Evolutionary conservation across 768 basidiomycete genomes (phyloP).

Genomic region (Phallus indusiatus): DNA sequence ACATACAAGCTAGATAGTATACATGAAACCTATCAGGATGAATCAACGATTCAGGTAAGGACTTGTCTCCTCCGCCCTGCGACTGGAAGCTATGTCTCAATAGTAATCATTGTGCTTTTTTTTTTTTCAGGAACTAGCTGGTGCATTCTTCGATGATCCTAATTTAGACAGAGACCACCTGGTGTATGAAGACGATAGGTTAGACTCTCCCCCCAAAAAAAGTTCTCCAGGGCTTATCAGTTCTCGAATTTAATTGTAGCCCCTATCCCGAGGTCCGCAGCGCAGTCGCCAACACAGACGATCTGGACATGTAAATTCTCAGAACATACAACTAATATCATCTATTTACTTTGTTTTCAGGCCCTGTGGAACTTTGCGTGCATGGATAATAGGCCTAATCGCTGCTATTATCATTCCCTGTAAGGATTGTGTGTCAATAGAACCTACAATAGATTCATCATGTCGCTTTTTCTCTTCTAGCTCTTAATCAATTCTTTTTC

Average conservation of each 20-base stretch:
- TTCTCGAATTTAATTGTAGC: constrained; percentile 14
- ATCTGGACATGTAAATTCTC: constrained; percentile 25
- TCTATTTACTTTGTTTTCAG: background rate
- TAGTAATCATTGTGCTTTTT: background rate
- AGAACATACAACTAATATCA: constrained; percentile 11
- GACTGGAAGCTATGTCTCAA: background rate
- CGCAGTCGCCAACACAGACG: constrained; percentile 40
- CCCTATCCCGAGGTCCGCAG: constrained; percentile 48
- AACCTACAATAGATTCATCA: background rate
- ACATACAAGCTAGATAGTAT: too few species aligned
- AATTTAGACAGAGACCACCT: constrained; percentile 24
- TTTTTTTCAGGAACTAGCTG: background rate
- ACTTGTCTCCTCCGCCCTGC: too few species aligned
- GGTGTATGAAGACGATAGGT: constrained; percentile 13
- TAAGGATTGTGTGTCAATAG: background rate
- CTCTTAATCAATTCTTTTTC: constrained; percentile 13
- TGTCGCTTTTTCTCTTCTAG: background rate
- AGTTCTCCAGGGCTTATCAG: background rate
- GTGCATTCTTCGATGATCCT: constrained; percentile 24
- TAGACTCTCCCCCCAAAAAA: background rate
- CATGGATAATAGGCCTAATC: constrained; percentile 42
- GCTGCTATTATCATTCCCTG: constrained; percentile 10
- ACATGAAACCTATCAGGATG: too few species aligned
- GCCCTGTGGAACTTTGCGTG: constrained; percentile 39
- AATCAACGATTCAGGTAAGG: too few species aligned